Conservation (phyloP, 192 early-diverging fungal species). For the Fimicolochytrium jonesii region DNA sequence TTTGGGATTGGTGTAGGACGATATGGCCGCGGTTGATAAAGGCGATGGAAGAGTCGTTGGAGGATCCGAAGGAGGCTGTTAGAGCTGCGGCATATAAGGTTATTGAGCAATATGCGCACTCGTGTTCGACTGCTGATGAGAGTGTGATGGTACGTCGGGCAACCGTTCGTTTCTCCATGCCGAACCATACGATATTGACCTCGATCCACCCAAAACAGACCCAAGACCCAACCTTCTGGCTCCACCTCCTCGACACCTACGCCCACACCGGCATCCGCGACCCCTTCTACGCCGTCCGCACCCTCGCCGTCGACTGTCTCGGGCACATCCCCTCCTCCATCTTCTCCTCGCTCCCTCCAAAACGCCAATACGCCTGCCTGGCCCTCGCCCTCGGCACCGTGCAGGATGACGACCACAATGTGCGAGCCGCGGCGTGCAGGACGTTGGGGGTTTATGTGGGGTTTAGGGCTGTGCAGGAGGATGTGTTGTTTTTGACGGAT, state of each 20-base stretch:
- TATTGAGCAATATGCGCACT: constrained; percentile 35
- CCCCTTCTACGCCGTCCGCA: constrained; percentile 26
- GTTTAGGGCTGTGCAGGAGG: constrained; percentile 51
- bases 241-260: constrained; percentile 7
- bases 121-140: background rate
- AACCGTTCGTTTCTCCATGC: too few species aligned
- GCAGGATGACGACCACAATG: constrained; percentile 50
- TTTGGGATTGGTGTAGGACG: background rate
- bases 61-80: constrained; percentile 15
- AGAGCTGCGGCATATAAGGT: constrained; percentile 30
- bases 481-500: constrained; percentile 54
- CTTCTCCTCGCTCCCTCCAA: constrained; percentile 15
- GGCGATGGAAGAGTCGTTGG: background rate
- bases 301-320: constrained; percentile 27
- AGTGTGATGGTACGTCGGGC: background rate
- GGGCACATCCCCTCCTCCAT: constrained; percentile 19
- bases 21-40: constrained; percentile 8
- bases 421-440: constrained; percentile 60
- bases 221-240: constrained; percentile 15
- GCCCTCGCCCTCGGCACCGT: constrained; percentile 21
- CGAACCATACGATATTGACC: too few species aligned
- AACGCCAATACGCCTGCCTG: constrained; percentile 17
- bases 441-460: constrained; percentile 63
- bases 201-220: too few species aligned
- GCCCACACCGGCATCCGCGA: constrained; percentile 9